A percentile compares a stretch with the other conserved stretches of the same genome.
Evolutionary conservation across 352 stramenopile species (phyloP).

Genomic region (Globisporangium barbulae): DNA sequence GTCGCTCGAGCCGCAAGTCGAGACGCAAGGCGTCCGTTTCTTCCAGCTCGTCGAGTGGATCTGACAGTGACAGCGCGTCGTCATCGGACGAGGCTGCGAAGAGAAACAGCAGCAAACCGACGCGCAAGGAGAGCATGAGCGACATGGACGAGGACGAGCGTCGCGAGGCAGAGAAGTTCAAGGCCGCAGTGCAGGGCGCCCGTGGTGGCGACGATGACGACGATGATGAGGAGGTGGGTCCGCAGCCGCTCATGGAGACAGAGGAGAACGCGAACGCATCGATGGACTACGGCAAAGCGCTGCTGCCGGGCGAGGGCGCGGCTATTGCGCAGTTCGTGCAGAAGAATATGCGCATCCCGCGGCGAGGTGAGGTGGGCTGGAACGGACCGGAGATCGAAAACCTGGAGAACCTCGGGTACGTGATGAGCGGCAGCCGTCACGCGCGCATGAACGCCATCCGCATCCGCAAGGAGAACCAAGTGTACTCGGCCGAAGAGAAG

Average conservation of each 20-base stretch:
- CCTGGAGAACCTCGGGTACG: slow-evolving; percentile 93
- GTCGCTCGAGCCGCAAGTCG: slow-evolving; percentile 15
- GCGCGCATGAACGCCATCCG: slow-evolving; percentile 98
- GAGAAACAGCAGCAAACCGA: slow-evolving; percentile 23
- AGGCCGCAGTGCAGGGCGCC: slow-evolving; percentile 77
- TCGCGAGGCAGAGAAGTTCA: slow-evolving; percentile 86
- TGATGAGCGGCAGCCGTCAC: slow-evolving; percentile 98
- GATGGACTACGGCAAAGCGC: slow-evolving; percentile 90
- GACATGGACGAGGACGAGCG: slow-evolving; percentile 58
- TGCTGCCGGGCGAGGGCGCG: slow-evolving; percentile 92
- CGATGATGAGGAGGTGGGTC: slow-evolving; percentile 86
- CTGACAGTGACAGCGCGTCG: slow-evolving; percentile 17
- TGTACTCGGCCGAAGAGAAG: slow-evolving; percentile 99
- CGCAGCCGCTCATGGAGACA: slow-evolving; percentile 61
- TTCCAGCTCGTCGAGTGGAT: slow-evolving; percentile 9
- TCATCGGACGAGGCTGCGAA: slow-evolving; percentile 13
- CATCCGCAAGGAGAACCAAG: slow-evolving; percentile 99
- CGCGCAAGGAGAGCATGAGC: slow-evolving; percentile 12
- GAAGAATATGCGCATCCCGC: slow-evolving; percentile 98
- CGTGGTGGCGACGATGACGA: slow-evolving; percentile 47
- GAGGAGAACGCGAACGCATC: slow-evolving; percentile 45
- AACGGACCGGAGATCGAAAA: slow-evolving; percentile 95
- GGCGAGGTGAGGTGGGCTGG: slow-evolving; percentile 97
- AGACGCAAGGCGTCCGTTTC: slow-evolving; percentile 11
- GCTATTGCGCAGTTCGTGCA: slow-evolving; percentile 98